Conservation (phyloP, 768 basidiomycete genomes). For the Rhodotorula paludigena region DNA sequence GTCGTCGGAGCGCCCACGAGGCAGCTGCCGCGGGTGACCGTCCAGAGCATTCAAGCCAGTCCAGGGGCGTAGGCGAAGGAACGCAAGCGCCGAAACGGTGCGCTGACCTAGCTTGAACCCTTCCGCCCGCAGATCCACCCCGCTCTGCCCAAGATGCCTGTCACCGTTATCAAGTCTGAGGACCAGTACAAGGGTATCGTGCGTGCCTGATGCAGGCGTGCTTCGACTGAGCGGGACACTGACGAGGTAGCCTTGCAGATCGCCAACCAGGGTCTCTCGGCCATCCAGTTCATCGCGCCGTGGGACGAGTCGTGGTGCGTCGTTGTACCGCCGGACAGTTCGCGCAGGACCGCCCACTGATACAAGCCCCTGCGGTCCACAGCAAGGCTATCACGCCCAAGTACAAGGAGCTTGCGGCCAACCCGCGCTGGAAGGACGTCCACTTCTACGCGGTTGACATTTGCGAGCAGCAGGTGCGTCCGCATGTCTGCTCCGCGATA, state of each 20-base stretch:
- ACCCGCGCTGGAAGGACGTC: constrained; percentile 6
- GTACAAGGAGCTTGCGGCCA: constrained; percentile 14
- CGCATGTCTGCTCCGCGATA: neutral
- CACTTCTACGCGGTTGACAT: constrained; percentile 36
- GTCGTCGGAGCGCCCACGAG: too few relatives aligned
- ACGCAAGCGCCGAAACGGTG: too few relatives aligned
- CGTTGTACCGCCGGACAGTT: too few relatives aligned
- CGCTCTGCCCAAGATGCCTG: constrained; percentile 19
- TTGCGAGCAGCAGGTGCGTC: constrained; percentile 32
- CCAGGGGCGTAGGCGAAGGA: too few relatives aligned
- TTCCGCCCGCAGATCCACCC: neutral
- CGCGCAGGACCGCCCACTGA: too few relatives aligned
- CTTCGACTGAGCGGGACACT: neutral
- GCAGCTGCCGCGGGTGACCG: too few relatives aligned
- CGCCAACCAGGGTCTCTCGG: neutral
- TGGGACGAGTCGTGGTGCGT: constrained; percentile 35
- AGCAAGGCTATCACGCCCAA: constrained; percentile 35
- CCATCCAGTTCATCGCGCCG: constrained; percentile 31
- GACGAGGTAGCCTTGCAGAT: constrained; percentile 1
- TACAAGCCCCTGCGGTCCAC: too few relatives aligned
- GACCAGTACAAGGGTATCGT: constrained; percentile 26
- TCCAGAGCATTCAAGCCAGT: too few relatives aligned
- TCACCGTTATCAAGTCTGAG: constrained; percentile 24
- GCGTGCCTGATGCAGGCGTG: neutral
- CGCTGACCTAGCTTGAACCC: neutral